Percentiles rank a stretch among this genome's conserved stretches.
These are phyloP conservation scores for Fusarium setosum DNA, from an alignment of 2,329 filamentous ascomycete species.

Conservation along the genomic window DNA sequence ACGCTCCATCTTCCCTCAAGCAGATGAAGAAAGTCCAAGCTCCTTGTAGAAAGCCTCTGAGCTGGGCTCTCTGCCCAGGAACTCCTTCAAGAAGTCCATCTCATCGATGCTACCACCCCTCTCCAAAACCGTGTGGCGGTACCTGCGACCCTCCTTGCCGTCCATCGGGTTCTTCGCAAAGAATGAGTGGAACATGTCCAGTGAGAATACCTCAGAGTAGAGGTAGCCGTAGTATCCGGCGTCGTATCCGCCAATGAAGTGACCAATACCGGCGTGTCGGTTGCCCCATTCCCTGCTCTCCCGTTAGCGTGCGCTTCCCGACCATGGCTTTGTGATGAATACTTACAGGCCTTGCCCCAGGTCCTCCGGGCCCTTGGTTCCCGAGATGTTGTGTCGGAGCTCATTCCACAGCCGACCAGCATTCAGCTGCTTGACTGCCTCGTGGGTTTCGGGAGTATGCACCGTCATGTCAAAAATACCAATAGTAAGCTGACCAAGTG, in stretches of 20 bases:
- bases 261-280: conserved; percentile 83
- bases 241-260: conserved; percentile 86
- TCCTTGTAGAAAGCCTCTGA: conserved; percentile 85
- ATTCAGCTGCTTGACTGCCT: conserved; percentile 74
- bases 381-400: conserved; percentile 76
- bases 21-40: conserved; percentile 61
- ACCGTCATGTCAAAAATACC: conserved; percentile 88
- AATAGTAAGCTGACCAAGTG: conserved; percentile 82
- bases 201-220: conserved; percentile 82
- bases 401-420: conserved; percentile 77
- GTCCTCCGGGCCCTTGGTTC: conserved; percentile 79
- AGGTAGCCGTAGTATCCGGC: conserved; percentile 85
- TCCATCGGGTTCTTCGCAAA: conserved; percentile 86
- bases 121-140: conserved; percentile 82
- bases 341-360: conserved; percentile 67
- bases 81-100: conserved; percentile 83
- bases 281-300: conserved; percentile 73
- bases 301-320: conserved; percentile 41
- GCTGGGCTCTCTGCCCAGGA: conserved; percentile 80
- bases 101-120: conserved; percentile 83
- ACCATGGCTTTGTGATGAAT: background rate
- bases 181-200: conserved; percentile 87
- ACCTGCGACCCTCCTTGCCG: conserved; percentile 76
- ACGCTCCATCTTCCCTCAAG: conserved; percentile 14
- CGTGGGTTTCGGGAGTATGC: conserved; percentile 76